Conservation (phyloP, 192 early-diverging fungal genomes). For the Entophlyctis luteolus region DNA sequence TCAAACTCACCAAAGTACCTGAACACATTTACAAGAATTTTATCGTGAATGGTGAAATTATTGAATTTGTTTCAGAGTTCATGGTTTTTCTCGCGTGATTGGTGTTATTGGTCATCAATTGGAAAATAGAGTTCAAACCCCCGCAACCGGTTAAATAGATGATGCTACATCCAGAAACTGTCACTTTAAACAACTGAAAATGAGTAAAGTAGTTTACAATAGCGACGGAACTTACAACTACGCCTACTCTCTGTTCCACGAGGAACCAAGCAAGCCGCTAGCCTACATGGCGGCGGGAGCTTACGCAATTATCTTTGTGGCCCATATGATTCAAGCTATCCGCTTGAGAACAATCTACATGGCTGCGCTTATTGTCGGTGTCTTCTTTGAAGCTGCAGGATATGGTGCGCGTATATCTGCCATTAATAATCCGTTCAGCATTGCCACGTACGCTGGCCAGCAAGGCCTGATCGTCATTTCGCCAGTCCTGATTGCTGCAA, state of each 20-base stretch:
- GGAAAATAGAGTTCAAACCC: too few species aligned
- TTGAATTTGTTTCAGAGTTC: too few species aligned
- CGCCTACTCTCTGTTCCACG: not conserved
- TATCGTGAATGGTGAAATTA: too few species aligned
- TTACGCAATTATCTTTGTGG: not conserved
- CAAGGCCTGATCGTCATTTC: slow-evolving; percentile 26
- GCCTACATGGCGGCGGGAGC: not conserved
- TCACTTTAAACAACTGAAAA: too few species aligned
- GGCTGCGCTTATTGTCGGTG: not conserved
- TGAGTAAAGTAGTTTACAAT: too few species aligned
- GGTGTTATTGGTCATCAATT: too few species aligned
- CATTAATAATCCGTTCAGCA: not conserved
- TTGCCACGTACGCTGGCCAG: not conserved
- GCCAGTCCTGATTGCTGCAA: slow-evolving; percentile 29
- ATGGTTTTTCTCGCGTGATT: too few species aligned
- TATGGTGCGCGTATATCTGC: not conserved
- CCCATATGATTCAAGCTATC: not conserved
- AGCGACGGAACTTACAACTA: not conserved
- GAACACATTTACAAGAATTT: too few species aligned
- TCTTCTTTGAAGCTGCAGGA: not conserved
- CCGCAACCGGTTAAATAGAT: too few species aligned
- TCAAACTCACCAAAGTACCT: too few species aligned
- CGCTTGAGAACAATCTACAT: slow-evolving; percentile 1
- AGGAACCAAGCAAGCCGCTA: not conserved
- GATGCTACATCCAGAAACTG: too few species aligned